A percentile compares a stretch with the other conserved stretches of the same genome.
phyloP scores from a whole-genome alignment of 2,329 filamentous ascomycete species.

The Scedosporium dehoogii region DNA sequence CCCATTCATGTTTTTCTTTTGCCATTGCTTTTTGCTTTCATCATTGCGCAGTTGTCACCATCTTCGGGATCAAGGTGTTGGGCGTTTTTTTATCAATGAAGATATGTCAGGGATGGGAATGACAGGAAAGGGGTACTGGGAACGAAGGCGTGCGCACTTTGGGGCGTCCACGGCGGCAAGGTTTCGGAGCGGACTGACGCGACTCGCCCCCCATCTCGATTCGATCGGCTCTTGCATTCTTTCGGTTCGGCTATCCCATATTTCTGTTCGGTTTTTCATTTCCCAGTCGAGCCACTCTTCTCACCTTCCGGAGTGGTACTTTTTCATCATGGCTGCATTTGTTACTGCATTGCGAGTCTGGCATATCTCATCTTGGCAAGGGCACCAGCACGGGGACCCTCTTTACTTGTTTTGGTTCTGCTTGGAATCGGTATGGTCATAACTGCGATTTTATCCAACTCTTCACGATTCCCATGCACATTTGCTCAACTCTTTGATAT shows the following conservation, averaged over 20 bases:
- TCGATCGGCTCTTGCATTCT: neutral
- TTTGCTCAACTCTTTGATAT: slow-evolving; percentile 1
- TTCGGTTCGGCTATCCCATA: neutral
- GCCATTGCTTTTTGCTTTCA: neutral
- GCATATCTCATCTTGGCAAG: slow-evolving; percentile 1
- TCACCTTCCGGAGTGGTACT: neutral
- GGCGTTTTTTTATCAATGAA: slow-evolving; percentile 1
- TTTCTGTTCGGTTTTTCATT: neutral
- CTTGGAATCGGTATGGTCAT: slow-evolving; percentile 3
- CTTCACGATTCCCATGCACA: neutral
- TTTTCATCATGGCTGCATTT: slow-evolving; percentile 3
- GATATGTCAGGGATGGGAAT: slow-evolving; percentile 1
- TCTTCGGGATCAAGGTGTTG: slow-evolving; percentile 1
- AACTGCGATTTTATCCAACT: slow-evolving; percentile 1
- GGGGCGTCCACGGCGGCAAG: neutral
- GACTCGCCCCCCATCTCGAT: neutral
- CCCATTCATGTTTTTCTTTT: slow-evolving; percentile 3
- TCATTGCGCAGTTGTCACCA: neutral
- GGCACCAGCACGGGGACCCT: slow-evolving; percentile 2
- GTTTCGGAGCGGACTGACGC: neutral
- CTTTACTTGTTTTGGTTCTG: slow-evolving; percentile 4
- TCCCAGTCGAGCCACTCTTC: neutral
- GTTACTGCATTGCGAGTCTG: slow-evolving; percentile 2
- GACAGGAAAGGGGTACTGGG: neutral
- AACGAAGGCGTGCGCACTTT: neutral